Conservation (phyloP, 257 asterid species). For the Solanum pimpinellifolium region DNA sequence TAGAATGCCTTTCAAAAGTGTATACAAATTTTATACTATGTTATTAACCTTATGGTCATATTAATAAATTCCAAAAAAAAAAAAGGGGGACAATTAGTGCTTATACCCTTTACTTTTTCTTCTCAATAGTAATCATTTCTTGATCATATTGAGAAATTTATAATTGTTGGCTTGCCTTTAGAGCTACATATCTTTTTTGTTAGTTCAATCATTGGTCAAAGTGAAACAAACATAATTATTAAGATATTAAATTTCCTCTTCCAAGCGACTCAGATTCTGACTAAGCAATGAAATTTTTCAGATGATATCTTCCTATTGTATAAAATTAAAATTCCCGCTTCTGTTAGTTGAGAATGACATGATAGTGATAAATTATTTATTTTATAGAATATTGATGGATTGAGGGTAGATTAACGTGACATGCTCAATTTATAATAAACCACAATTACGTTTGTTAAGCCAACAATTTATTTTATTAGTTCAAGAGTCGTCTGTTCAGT, state of each 20-base stretch:
- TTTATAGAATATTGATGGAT: too few species aligned
- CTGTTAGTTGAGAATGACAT: too few species aligned
- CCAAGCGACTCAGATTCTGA: too few species aligned
- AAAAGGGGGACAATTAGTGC: conserved; percentile 29
- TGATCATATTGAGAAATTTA: conserved; percentile 43
- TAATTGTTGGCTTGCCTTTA: conserved; percentile 2
- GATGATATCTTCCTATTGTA: too few species aligned
- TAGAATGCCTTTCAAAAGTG: conserved; percentile 44
- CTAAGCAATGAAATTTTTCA: too few species aligned
- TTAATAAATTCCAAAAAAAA: conserved; percentile 13
- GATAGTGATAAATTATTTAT: too few species aligned
- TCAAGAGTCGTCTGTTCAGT: too few species aligned
- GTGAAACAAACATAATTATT: neutral
- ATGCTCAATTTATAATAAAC: too few species aligned
- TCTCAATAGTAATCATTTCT: conserved; percentile 29
- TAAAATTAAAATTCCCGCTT: too few species aligned
- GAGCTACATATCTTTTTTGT: neutral
- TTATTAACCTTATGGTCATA: conserved; percentile 23
- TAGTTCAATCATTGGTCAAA: conserved; percentile 33
- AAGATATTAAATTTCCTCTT: neutral
- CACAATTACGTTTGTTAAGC: too few species aligned
- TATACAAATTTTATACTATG: conserved; percentile 2
- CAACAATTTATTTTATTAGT: too few species aligned
- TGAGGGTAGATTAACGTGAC: too few species aligned
- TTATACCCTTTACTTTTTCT: conserved; percentile 21